Base-by-base conservation (phyloP, 768 basidiomycete genomes). In the Ramaria sp. region DNA sequence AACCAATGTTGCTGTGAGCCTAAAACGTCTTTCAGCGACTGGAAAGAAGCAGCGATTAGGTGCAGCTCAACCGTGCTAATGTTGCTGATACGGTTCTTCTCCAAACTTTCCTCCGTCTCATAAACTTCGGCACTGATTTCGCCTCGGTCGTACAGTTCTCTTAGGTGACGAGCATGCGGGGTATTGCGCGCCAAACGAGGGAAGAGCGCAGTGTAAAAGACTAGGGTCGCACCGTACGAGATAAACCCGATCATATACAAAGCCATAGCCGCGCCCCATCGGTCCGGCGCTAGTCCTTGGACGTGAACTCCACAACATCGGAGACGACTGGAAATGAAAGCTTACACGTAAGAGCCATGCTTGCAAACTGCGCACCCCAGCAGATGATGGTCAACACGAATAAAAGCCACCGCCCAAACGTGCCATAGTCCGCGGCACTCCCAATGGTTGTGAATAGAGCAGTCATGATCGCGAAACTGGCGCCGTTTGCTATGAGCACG, bases 11-110 rank as follows among this genome's bases (percentile, higher is more conserved):
- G 61, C 82, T 84, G 62, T 88, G 85, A 50, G 74, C 78, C 87
- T 88, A 52, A 42, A 1, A 37, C 10, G 20, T 18, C 3, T 5
- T 7, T 53, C 15, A 53, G 52, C 12, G 6, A 13, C 2, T 10
- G 52, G 37, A 3, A 20, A 42, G 25, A 20, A 50, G 48, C 22
- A 10, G 0, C 15, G 37, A 50, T 6, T 48, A 53, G 50, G 20
- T n/a, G 42, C 10, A 3, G 59, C 75, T 47, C 45, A n/a, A 88
- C 88, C 41, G 84, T 89, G 62, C 83, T 85, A 58, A 89, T 85
- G 61, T 88, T 90, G 62, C 88, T 87, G 56, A 92, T 85, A 58
- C 82, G 70, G 57, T 88, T 92, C 75, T 88, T 88, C 69, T 90
- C 85, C 42, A 90, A 61, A 30, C 83, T 85, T 61, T 89, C 86